phyloP scores from a whole-genome alignment of 176 grass and related monocot species.

The Triticum urartu region DNA sequence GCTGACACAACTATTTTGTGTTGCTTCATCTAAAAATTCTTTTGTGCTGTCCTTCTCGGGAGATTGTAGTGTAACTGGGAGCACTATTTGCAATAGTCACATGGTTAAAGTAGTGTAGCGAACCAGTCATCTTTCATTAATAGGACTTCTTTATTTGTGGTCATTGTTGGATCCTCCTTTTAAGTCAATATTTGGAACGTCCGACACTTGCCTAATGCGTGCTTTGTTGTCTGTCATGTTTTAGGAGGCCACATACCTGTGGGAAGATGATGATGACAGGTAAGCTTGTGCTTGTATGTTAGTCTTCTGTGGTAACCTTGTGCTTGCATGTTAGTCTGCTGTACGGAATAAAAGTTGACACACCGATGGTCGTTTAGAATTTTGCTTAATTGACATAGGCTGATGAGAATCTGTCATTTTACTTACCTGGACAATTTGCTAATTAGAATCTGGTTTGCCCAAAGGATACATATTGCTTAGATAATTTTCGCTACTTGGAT shows the following conservation, averaged over 20 bases:
- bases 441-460: background rate
- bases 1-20: background rate
- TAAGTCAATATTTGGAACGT: conserved; percentile 26
- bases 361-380: background rate
- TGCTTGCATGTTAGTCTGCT: background rate
- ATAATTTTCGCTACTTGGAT: background rate
- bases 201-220: background rate
- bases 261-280: conserved; percentile 99
- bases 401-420: conserved; percentile 4
- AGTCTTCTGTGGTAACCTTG: conserved; percentile 35
- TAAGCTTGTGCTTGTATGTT: conserved; percentile 27
- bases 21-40: background rate
- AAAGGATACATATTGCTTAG: background rate
- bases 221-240: conserved; percentile 32
- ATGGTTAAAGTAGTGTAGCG: conserved; percentile 15
- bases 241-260: conserved; percentile 87
- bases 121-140: background rate
- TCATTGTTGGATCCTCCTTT: conserved; percentile 12
- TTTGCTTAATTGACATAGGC: background rate
- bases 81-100: background rate
- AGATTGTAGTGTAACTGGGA: background rate
- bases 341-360: background rate
- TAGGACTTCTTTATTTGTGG: background rate
- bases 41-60: background rate
- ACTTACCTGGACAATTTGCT: background rate